Conservation (phyloP, 495 filamentous ascomycete species). For the Hyaloscypha bicolor region DNA sequence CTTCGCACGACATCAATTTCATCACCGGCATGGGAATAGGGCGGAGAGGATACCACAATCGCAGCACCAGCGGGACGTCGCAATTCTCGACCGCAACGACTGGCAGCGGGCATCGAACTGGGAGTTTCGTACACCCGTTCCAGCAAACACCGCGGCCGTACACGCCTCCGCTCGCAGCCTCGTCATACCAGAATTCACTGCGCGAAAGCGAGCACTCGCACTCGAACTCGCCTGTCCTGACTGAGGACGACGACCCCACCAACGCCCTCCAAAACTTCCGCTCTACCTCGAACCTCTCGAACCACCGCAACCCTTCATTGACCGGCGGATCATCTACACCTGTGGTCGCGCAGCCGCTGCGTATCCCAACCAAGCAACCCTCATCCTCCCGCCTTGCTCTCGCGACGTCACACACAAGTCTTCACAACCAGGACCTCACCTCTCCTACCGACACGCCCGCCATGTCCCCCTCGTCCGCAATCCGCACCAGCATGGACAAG, state of each 20-base stretch:
- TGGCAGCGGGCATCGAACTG: conserved; percentile 42
- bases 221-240: conserved; percentile 41
- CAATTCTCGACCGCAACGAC: conserved; percentile 44
- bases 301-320: conserved; percentile 44
- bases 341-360: conserved; percentile 33
- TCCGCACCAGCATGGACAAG: conserved; percentile 53
- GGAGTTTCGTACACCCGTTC: conserved; percentile 57
- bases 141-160: conserved; percentile 59
- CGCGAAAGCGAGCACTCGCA: conserved; percentile 44
- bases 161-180: conserved; percentile 46
- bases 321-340: conserved; percentile 36
- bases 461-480: conserved; percentile 14
- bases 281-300: conserved; percentile 34
- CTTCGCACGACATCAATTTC: conserved; percentile 31
- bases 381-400: conserved; percentile 35
- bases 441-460: conserved; percentile 27
- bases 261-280: conserved; percentile 18
- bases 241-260: conserved; percentile 50
- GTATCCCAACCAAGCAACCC: conserved; percentile 41
- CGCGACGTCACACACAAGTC: conserved; percentile 42
- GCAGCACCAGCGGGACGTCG: conserved; percentile 54
- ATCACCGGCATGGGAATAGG: conserved; percentile 13
- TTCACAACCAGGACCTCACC: conserved; percentile 34
- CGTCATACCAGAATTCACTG: conserved; percentile 54
- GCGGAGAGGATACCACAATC: conserved; percentile 44